These are phyloP conservation scores for Pythium guiyangense DNA, from an alignment of 352 stramenopile species.

Conservation along the genomic window DNA sequence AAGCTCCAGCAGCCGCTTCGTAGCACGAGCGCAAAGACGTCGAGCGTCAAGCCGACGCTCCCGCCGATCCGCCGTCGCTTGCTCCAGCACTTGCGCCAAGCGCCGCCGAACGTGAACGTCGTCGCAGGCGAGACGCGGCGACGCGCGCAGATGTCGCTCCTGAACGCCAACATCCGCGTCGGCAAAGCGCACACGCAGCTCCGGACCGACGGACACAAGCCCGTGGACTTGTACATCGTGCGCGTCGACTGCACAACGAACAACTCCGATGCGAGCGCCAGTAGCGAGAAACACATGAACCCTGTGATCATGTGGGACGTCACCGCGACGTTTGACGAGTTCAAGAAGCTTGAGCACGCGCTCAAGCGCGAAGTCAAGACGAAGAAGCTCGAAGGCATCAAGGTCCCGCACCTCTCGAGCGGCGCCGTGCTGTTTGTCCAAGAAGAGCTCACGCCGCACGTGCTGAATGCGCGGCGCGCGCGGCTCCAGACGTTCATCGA, in stretches of 20 bases:
- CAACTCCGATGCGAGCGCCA: slow-evolving; percentile 2
- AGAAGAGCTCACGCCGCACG: slow-evolving; percentile 53
- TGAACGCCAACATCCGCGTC: slow-evolving; percentile 60
- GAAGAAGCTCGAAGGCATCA: slow-evolving; percentile 39
- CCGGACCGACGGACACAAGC: slow-evolving; percentile 29
- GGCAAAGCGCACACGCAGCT: slow-evolving; percentile 65
- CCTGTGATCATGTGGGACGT: slow-evolving; percentile 83
- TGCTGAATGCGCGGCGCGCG: slow-evolving; percentile 53
- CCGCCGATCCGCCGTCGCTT: slow-evolving; percentile 35
- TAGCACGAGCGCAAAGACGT: background rate
- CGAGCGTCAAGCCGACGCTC: slow-evolving; percentile 1
- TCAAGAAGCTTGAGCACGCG: slow-evolving; percentile 64
- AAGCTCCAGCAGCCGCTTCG: background rate
- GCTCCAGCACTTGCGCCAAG: slow-evolving; percentile 31
- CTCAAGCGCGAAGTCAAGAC: slow-evolving; percentile 59
- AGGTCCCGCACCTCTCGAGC: slow-evolving; percentile 61
- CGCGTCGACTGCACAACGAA: slow-evolving; percentile 58
- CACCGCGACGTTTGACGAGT: slow-evolving; percentile 72
- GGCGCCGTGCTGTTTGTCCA: slow-evolving; percentile 68
- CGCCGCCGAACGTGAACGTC: slow-evolving; percentile 42
- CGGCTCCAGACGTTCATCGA: slow-evolving; percentile 67
- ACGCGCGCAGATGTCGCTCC: slow-evolving; percentile 45
- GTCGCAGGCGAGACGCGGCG: slow-evolving; percentile 50
- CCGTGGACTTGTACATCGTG: slow-evolving; percentile 66
- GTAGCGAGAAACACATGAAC: slow-evolving; percentile 78